Evolutionary conservation across 2,329 filamentous ascomycete species (phyloP), one percentile per base, ranked within the genome.

Genomic region (Achaetomium macrosporum): DNA sequence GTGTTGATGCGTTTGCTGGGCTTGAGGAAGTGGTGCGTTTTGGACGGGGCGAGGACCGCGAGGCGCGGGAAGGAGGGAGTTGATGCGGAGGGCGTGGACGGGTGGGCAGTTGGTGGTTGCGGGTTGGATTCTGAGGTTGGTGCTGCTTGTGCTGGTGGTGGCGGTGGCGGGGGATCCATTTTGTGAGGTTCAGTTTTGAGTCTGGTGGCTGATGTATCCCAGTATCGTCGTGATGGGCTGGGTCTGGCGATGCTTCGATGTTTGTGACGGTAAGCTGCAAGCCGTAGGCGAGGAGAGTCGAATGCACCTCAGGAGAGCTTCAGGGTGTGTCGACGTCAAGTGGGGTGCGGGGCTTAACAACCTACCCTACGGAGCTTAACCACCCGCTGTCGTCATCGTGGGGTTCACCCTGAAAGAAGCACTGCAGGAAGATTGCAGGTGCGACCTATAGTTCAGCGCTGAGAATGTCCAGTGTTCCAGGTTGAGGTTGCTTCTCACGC

Each of bases 1-100:
- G 93, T 88, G 71, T 95, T 79, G 72, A 99, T 99, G 64, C 78
- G 78, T 70, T 97, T 99, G 52, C 68, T 66, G 0, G 93, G 93
- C 40, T 74, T 72, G 48, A 74, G 66, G 69, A 96, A 96, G 31
- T 59, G 65, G 64, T 82, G 81, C 10, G 75, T 67, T 17, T 65
- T 57, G 16, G 69, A 66, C 13, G 16, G 69, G 64, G 64, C 82
- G 44, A 87, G 70, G n/a, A 73, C 58, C 53, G 72, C 68, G 40
- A 81, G 72, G 53, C 68, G 65, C 8, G 69, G 67, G 47, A 69
- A 65, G 17, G 48, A 36, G 9, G 55, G 5, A 47, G 16, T 29
- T 42, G 49, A 31, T n/a, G 54, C 17, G 13, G 48, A 30, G 47
- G 47, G 11, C 16, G 46, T 13, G 10, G 50, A 9, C 29, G 40